Evolutionary conservation across 768 basidiomycete genomes (phyloP), one percentile per base, ranked within the genome.

Genomic region (Strobilomyces dryophilus): DNA sequence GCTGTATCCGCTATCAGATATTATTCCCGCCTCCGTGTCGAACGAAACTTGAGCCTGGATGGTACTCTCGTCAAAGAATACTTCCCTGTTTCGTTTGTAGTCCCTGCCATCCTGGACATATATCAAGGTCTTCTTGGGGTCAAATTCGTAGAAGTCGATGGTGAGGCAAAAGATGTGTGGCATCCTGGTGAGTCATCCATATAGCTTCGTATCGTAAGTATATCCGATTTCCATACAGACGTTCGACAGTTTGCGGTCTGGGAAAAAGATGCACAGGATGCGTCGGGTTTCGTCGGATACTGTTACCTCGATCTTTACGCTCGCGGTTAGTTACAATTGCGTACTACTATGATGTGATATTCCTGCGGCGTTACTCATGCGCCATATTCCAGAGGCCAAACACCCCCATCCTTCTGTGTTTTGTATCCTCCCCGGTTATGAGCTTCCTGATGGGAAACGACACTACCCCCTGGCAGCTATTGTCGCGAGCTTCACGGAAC

Each of bases 231-330:
- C 9, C 2, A 17, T 42, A 20, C 55, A 83, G 90, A 94, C 48
- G 90, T 89, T 0, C 87, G 90, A 61, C 81, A 85, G 55, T 94
- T 85, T 59, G 73, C 85, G 3, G 88, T 93, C 9, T 92, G 91
- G 91, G 84, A 87, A 60, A 83, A 83, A 46, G 83, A 81, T 52
- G 85, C 85, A 32, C 84, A 79, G 47, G 82, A 85, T 57, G 81
- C 77, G 59, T 76, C 80, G 2, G 85, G 76, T 18, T 93, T 92
- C 61, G 63, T 92, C 18, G 92, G 92, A 0, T 89, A 89, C 69
- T 87, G 87, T 66, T 90, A 90, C 62, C 84, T 94, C 24, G 91
- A 94, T 62, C 77, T 94, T 48, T 92, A 85, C 75, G 89, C 89
- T 53, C 82, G 89, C 21, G 78, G 88, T 89, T 64, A 11, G 73